phyloP scores from a whole-genome alignment of 2,329 filamentous ascomycete genomes.

The Penicillium sp. region DNA sequence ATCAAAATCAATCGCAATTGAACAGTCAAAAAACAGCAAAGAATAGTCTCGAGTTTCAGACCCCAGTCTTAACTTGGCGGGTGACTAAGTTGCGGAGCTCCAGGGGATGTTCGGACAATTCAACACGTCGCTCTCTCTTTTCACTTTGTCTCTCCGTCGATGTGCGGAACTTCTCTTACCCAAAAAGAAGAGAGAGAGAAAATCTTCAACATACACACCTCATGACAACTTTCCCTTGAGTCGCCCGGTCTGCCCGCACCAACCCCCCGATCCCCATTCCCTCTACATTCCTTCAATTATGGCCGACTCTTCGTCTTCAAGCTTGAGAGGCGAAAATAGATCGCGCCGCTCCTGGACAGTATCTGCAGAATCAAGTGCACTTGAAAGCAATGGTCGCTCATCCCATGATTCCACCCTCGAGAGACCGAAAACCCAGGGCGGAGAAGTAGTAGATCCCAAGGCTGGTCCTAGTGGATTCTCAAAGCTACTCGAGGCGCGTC shows the following conservation, averaged over 20 bases:
- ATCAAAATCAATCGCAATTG: neutral
- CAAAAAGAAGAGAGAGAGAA: neutral
- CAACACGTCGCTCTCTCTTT: neutral
- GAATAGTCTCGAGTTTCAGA: neutral
- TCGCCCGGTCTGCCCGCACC: slow-evolving; percentile 3
- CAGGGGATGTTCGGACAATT: slow-evolving; percentile 5
- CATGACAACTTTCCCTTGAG: neutral
- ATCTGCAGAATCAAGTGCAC: slow-evolving; percentile 35
- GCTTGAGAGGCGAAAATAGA: slow-evolving; percentile 38
- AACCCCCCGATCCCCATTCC: neutral
- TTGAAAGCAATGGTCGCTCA: slow-evolving; percentile 36
- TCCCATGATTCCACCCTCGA: slow-evolving; percentile 43
- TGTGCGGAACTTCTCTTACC: neutral
- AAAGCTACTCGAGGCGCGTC: slow-evolving; percentile 49
- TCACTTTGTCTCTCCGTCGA: neutral
- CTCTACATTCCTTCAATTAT: slow-evolving; percentile 24
- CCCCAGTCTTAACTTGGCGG: neutral
- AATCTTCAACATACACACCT: neutral
- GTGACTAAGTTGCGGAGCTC: slow-evolving; percentile 11
- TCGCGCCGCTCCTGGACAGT: slow-evolving; percentile 40
- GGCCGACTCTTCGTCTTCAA: slow-evolving; percentile 38
- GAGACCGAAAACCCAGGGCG: slow-evolving; percentile 40
- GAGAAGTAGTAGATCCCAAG: slow-evolving; percentile 40
- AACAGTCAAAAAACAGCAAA: neutral
- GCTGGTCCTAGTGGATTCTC: slow-evolving; percentile 50